These are phyloP conservation scores for Pisolithus albus DNA, from an alignment of 768 basidiomycete genomes.

Conservation along the genomic window DNA sequence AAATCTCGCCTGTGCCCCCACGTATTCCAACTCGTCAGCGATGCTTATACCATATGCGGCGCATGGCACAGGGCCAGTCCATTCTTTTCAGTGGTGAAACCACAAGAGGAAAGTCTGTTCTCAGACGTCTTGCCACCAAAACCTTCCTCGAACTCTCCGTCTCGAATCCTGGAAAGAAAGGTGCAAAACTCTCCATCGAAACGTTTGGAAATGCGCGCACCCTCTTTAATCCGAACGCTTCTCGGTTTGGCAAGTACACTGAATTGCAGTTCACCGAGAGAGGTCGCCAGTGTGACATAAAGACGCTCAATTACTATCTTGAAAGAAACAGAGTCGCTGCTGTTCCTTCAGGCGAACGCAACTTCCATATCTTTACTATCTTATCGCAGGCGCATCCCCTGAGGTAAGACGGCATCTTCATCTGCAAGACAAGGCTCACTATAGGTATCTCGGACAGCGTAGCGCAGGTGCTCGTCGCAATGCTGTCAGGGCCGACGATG, in stretches of 20 bases:
- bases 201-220: slow-evolving; percentile 93
- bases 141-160: slow-evolving; percentile 87
- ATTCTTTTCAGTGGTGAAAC: slow-evolving; percentile 89
- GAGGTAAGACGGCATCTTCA: slow-evolving; percentile 90
- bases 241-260: slow-evolving; percentile 96
- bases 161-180: slow-evolving; percentile 87
- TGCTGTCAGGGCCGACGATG: slow-evolving; percentile 68
- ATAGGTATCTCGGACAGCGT: slow-evolving; percentile 81
- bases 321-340: slow-evolving; percentile 86
- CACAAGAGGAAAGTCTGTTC: slow-evolving; percentile 91
- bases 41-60: slow-evolving; percentile 91
- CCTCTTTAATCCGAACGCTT: slow-evolving; percentile 90
- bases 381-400: slow-evolving; percentile 80
- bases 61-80: slow-evolving; percentile 90
- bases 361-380: slow-evolving; percentile 97
- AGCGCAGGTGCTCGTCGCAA: slow-evolving; percentile 37
- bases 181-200: slow-evolving; percentile 86
- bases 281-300: slow-evolving; percentile 81
- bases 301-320: slow-evolving; percentile 95
- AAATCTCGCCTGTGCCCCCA: slow-evolving; percentile 70
- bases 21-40: slow-evolving; percentile 85
- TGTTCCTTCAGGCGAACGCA: slow-evolving; percentile 85
- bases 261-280: slow-evolving; percentile 95
- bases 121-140: slow-evolving; percentile 84
- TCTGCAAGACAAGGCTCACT: slow-evolving; percentile 71